Conservation (phyloP, 2,329 filamentous ascomycete genomes). For the Alternaria novae-zelandiae region DNA sequence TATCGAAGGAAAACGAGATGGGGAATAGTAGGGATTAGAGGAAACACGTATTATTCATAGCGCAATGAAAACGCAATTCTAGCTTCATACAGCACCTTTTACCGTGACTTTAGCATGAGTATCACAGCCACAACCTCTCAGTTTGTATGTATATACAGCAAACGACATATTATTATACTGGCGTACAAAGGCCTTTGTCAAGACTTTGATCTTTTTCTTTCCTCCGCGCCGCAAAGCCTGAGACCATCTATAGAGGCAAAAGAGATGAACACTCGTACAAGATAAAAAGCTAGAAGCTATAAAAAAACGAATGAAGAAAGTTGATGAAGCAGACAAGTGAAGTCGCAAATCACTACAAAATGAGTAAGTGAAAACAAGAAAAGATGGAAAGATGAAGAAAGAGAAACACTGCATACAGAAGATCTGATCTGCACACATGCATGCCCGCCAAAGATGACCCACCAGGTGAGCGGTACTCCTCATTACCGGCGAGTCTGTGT, state of each 20-base stretch:
- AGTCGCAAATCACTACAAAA: constrained; percentile 1
- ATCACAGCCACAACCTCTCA: too few relatives aligned
- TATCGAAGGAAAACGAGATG: neutral
- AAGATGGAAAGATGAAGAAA: neutral
- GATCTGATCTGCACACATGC: neutral
- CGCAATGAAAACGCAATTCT: constrained; percentile 2
- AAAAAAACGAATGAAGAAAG: neutral
- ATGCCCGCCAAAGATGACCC: neutral
- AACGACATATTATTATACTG: neutral
- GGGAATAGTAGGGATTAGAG: neutral
- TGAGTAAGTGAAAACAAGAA: neutral
- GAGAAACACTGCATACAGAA: neutral
- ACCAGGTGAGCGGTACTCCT: neutral
- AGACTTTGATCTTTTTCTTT: neutral
- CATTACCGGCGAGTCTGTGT: neutral
- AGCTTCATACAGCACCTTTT: neutral
- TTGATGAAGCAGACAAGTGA: neutral
- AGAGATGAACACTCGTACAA: neutral
- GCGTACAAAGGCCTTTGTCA: neutral
- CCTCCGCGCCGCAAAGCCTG: neutral
- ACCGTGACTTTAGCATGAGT: too few relatives aligned
- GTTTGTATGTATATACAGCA: neutral
- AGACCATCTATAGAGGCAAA: neutral
- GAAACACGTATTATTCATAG: constrained; percentile 7
- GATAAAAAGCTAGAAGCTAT: neutral